Base-by-base conservation (phyloP, 108 stramenopile genomes). In the Mayamaea pseudoterrestris region DNA sequence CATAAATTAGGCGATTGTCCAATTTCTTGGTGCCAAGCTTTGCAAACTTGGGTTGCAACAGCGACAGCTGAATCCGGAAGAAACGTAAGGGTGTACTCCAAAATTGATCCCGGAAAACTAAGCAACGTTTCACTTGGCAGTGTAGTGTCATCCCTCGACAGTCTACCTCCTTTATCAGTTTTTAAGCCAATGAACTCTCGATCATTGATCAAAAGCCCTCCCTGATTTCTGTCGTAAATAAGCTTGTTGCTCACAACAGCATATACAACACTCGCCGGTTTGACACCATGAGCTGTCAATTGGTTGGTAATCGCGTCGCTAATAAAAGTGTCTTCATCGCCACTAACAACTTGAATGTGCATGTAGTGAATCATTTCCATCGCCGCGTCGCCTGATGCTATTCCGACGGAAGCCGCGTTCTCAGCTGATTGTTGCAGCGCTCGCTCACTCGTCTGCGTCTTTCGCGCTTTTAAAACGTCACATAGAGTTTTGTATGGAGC, bases 171-270 rank as follows among this genome's bases (percentile, higher is more conserved):
- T 20, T 3, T 18, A 5, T 39, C 5, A 14, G 3, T 39, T 39
- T 8, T 5, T 39, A n/a, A n/a, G n/a, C 37, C 37, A 39, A 8
- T 39, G n/a, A n/a, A 3, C 18, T 3, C 20, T 39, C 20, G 18
- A 8, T 57, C 64, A 6, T 55, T 27, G 3, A 69, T 5, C 3
- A 66, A 49, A 9, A 68, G 27, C 1, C 75, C 75, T 13, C 60
- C 57, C 21, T 49, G 57, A 54, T 76, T 52, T 8, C 75, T 66
- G 61, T 76, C 75, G 60, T 63, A 76, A 2, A 76, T 5, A 3
- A 76, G 35, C 9, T 37, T 32, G 17, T 61, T 49, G 31, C 63
- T 47, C 18, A 67, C 22, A 4, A 45, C 45, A 30, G 71, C 40
- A 30, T 76, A 76, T 4, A 76, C 74, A 32, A 76, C 30, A 41